phyloP scores from a whole-genome alignment of 2,329 filamentous ascomycete species.

The Colletotrichum siamense region DNA sequence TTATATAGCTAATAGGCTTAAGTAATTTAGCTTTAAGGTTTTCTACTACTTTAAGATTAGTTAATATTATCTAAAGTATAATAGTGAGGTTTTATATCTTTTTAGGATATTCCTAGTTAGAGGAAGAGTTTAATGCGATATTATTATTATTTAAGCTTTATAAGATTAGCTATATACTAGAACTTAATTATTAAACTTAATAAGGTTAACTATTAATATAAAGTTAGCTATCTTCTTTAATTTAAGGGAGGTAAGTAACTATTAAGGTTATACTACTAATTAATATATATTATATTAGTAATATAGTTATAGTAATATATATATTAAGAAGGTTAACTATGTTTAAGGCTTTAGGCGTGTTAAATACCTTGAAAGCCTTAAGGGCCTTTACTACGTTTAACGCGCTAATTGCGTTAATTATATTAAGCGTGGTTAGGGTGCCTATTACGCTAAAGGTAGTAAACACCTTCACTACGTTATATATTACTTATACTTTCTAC shows the following conservation, averaged over 20 bases:
- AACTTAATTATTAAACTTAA: background rate
- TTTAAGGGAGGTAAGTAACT: background rate
- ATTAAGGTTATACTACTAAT: background rate
- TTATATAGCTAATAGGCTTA: too few species aligned
- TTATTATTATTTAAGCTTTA: background rate
- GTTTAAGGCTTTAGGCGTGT: too few species aligned
- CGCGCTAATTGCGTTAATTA: too few species aligned
- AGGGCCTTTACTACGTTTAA: too few species aligned
- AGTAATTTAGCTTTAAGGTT: too few species aligned
- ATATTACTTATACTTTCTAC: too few species aligned
- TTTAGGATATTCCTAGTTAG: background rate
- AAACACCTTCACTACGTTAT: too few species aligned
- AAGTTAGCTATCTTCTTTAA: background rate
- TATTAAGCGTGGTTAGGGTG: too few species aligned
- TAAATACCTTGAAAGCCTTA: too few species aligned
- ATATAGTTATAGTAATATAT: background rate
- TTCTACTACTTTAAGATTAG: too few species aligned
- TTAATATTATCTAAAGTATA: background rate
- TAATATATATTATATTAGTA: background rate
- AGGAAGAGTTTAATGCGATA: background rate
- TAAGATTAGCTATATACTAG: background rate
- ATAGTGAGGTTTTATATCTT: background rate
- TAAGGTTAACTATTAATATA: background rate
- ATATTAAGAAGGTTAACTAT: background rate
- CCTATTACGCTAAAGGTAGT: too few species aligned